These are phyloP conservation scores for Podospora appendiculata DNA, from an alignment of 495 filamentous ascomycete species.

Conservation along the genomic window DNA sequence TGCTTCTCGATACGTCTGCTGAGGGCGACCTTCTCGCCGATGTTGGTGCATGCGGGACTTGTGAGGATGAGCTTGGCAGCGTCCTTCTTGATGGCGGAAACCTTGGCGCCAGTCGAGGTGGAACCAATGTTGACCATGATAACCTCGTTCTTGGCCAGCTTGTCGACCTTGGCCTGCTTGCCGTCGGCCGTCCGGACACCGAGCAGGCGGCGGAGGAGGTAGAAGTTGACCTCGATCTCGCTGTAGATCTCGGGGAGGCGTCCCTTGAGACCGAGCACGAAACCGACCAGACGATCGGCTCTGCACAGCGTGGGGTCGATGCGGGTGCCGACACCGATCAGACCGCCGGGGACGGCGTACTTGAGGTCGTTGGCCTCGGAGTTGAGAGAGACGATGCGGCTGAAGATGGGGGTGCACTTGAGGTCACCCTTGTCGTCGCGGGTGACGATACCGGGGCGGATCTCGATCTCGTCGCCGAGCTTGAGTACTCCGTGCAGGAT, in stretches of 20 bases:
- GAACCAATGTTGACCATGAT: conserved; percentile 99
- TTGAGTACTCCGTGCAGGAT: conserved; percentile 95
- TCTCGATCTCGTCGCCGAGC: conserved; percentile 95
- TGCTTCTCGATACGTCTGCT: conserved; percentile 97
- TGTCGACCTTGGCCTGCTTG: conserved; percentile 98
- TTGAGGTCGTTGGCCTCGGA: conserved; percentile 97
- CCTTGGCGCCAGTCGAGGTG: conserved; percentile 91
- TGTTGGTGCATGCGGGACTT: conserved; percentile 83
- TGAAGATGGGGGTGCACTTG: conserved; percentile 94
- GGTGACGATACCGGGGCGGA: conserved; percentile 89
- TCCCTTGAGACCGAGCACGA: conserved; percentile 92
- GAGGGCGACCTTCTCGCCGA: conserved; percentile 96
- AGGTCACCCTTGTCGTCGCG: conserved; percentile 90
- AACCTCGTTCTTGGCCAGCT: conserved; percentile 94
- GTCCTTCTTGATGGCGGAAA: conserved; percentile 93
- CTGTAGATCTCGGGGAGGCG: conserved; percentile 89
- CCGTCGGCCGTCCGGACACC: conserved; percentile 97
- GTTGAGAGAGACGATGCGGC: conserved; percentile 86
- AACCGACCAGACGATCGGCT: conserved; percentile 96
- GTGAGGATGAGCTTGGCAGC: conserved; percentile 76
- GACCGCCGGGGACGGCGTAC: conserved; percentile 91
- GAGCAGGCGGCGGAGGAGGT: conserved; percentile 83
- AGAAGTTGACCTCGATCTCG: conserved; percentile 98
- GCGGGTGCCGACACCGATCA: conserved; percentile 94
- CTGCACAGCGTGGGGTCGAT: conserved; percentile 96